Evolutionary conservation across 176 grass and related monocot genomes (phyloP).

Genomic region (Saccharum officinarum): DNA sequence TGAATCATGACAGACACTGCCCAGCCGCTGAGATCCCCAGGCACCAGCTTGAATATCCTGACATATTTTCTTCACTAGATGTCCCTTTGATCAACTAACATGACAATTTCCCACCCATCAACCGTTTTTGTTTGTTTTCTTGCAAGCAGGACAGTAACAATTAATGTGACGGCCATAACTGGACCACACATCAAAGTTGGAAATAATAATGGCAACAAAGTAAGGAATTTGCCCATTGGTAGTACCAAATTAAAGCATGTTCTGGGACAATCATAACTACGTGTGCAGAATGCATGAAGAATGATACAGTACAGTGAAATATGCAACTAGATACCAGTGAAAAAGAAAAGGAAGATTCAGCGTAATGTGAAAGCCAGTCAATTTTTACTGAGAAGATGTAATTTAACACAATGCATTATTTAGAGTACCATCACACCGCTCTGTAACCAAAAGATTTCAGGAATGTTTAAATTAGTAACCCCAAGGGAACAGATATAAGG

Average conservation of each 20-base stretch:
- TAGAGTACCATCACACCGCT: background rate
- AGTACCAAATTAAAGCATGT: constrained; percentile 31
- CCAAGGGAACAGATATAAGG: background rate
- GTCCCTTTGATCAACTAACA: constrained; percentile 44
- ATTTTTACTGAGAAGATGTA: background rate
- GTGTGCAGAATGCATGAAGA: constrained; percentile 6
- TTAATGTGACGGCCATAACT: too few species aligned
- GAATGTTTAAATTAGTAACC: background rate
- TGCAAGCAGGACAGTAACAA: constrained; percentile 34
- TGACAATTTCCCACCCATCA: constrained; percentile 30
- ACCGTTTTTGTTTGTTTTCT: constrained; percentile 25
- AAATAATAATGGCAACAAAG: constrained; percentile 15
- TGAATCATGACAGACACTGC: constrained; percentile 31
- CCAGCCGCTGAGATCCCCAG: constrained; percentile 27
- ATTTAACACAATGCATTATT: background rate
- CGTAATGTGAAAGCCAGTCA: background rate
- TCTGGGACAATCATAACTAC: constrained; percentile 16
- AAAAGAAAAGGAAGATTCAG: background rate
- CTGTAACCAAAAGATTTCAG: background rate
- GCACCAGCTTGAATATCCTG: constrained; percentile 36
- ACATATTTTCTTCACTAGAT: constrained; percentile 22
- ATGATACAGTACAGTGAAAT: background rate
- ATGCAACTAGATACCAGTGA: background rate
- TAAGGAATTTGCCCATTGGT: background rate
- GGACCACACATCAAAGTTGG: constrained; percentile 28